Evolutionary conservation across 2,329 filamentous ascomycete genomes (phyloP), one percentile per base, ranked within the genome.

Genomic region (Nothophoma quercina): DNA sequence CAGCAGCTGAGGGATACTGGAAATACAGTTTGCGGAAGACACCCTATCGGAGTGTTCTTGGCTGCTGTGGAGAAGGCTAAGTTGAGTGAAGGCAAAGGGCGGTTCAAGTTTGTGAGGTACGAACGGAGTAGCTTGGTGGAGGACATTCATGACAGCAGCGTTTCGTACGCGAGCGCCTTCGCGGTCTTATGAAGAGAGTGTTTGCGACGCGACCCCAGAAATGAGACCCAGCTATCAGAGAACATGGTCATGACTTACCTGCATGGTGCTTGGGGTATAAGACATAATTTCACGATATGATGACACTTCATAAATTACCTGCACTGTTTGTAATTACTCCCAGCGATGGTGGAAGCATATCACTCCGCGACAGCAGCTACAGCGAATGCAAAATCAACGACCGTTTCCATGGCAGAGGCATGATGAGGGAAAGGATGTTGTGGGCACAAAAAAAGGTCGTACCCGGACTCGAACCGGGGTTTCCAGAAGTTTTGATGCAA

Each of bases 141-240:
- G 60, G 80, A 81, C 23, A 79, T 88, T 1, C 74, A 70, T 13
- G 91, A 96, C 59, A 95, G 87, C 61, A 97, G 93, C 63, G 95
- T 99, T 43, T 97, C 93, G 76, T 99, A 99, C 74, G 92, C 90
- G 3, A 93, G 93, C 71, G 95, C 92, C 3, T 96, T 95, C 80
- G 91, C 93, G 7, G 81, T 93, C 33, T 49, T 71, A 13, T 70
- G 36, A 59, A n/a, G n/a, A n/a, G n/a, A n/a, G n/a, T n/a, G n/a
- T n/a, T n/a, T n/a, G n/a, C n/a, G n/a, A n/a, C n/a, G n/a, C n/a
- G n/a, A n/a, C n/a, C n/a, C n/a, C n/a, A n/a, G n/a, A n/a, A n/a
- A n/a, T n/a, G n/a, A n/a, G n/a, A n/a, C n/a, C n/a, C n/a, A n/a
- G n/a, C n/a, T n/a, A n/a, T n/a, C n/a, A n/a, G n/a, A n/a, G n/a